phyloP scores from a whole-genome alignment of 257 asterid genomes.

The Rehmannia glutinosa region DNA sequence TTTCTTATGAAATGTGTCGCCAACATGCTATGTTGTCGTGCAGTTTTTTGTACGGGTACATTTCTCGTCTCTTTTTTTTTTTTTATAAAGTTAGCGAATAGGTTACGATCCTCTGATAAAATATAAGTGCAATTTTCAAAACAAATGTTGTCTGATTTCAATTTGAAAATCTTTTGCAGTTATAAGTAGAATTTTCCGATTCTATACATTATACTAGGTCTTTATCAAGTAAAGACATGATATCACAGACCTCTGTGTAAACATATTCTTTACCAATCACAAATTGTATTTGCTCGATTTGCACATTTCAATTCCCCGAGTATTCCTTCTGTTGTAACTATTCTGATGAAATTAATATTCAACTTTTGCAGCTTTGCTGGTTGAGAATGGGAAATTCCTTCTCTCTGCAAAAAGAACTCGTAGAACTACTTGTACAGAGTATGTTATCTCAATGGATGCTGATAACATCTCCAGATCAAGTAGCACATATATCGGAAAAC shows the following conservation, averaged over 20 bases:
- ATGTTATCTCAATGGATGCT: not conserved
- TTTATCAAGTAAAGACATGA: too few species aligned
- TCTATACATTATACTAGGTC: too few species aligned
- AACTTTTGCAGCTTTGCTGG: not conserved
- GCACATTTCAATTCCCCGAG: not conserved
- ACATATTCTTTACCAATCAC: not conserved
- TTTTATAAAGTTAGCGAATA: not conserved
- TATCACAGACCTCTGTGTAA: not conserved
- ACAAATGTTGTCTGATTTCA: not conserved
- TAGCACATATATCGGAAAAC: not conserved
- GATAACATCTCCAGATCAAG: not conserved
- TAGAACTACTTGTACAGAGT: not conserved
- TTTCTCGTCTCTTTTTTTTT: too few species aligned
- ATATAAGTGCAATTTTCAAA: not conserved
- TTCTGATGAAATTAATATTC: slow-evolving; percentile 9
- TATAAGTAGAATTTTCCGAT: too few species aligned
- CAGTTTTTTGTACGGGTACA: too few species aligned
- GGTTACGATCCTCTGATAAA: not conserved
- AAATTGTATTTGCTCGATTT: not conserved
- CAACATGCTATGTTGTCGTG: too few species aligned
- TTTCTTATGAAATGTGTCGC: too few species aligned
- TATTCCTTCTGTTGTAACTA: not conserved
- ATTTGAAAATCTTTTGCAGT: not conserved
- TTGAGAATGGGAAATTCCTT: not conserved
- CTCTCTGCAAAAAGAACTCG: slow-evolving; percentile 1